Conservation (phyloP, 169 alveolate genomes). For the Plasmodium falciparum region DNA sequence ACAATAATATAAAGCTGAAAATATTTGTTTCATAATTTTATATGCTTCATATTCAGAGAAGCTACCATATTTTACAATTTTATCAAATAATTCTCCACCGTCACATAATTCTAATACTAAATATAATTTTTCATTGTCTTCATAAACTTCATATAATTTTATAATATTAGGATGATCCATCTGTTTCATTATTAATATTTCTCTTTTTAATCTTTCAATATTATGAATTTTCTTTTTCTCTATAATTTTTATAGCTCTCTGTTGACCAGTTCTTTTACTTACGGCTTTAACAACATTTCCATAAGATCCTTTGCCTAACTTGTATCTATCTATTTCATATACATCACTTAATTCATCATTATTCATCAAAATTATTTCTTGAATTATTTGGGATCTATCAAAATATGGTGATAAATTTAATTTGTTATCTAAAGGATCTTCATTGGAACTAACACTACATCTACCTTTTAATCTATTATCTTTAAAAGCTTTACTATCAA, state of each 20-base stretch:
- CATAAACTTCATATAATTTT: slow-evolving; percentile 93
- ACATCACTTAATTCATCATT: slow-evolving; percentile 87
- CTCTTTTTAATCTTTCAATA: slow-evolving; percentile 91
- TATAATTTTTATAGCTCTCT: slow-evolving; percentile 91
- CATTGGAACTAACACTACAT: slow-evolving; percentile 19
- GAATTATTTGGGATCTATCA: slow-evolving; percentile 83
- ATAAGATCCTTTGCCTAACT: slow-evolving; percentile 92
- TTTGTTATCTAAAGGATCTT: slow-evolving; percentile 14
- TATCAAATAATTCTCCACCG: slow-evolving; percentile 98
- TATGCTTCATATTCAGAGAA: slow-evolving; percentile 94
- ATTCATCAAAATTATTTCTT: slow-evolving; percentile 81
- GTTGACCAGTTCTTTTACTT: slow-evolving; percentile 88
- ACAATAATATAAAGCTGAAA: slow-evolving; percentile 95
- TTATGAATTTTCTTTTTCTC: slow-evolving; percentile 90
- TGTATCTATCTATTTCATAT: slow-evolving; percentile 86
- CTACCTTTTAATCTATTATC: slow-evolving; percentile 35
- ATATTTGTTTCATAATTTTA: slow-evolving; percentile 92
- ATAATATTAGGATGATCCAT: slow-evolving; percentile 94
- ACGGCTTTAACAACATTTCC: slow-evolving; percentile 92
- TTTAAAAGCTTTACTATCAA: slow-evolving; percentile 59
- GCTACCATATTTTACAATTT: slow-evolving; percentile 92
- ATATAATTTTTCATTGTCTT: slow-evolving; percentile 92
- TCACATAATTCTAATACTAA: slow-evolving; percentile 93
- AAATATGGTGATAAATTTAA: slow-evolving; percentile 77
- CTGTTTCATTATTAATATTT: slow-evolving; percentile 90